phyloP scores from a whole-genome alignment of 305 asterid species.

The Monarda citriodora region DNA sequence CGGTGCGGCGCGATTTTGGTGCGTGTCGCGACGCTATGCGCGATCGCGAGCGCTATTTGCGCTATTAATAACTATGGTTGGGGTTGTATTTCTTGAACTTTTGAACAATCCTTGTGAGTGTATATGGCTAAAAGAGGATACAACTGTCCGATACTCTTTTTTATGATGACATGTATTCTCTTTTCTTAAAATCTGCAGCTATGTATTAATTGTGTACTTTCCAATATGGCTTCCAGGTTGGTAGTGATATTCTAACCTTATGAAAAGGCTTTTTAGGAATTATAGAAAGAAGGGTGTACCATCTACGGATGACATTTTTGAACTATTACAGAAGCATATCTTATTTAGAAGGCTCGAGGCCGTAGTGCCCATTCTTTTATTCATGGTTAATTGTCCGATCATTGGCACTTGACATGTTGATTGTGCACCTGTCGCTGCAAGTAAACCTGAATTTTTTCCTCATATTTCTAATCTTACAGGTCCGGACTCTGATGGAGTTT shows the following conservation, averaged over 20 bases:
- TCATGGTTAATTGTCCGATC: neutral
- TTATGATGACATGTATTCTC: neutral
- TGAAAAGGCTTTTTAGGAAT: neutral
- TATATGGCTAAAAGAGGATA: neutral
- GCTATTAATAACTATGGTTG: no score
- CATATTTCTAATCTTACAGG: conserved; percentile 35
- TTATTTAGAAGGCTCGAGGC: neutral
- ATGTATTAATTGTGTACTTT: neutral
- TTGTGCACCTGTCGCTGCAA: neutral
- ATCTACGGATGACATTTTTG: neutral
- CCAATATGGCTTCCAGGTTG: neutral
- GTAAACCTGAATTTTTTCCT: conserved; percentile 7
- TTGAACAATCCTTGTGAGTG: neutral
- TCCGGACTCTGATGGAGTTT: conserved; percentile 54
- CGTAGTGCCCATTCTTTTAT: neutral
- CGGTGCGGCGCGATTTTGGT: no score
- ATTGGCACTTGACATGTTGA: neutral
- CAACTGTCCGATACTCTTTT: neutral
- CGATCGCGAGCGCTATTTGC: no score
- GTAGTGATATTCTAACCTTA: neutral
- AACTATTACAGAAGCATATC: neutral
- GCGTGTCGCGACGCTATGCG: no score
- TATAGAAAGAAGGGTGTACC: neutral
- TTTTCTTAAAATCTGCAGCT: neutral
- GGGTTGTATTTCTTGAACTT: neutral